Base-by-base conservation (phyloP, 2,329 filamentous ascomycete genomes). In the Aspergillus udagawae region DNA sequence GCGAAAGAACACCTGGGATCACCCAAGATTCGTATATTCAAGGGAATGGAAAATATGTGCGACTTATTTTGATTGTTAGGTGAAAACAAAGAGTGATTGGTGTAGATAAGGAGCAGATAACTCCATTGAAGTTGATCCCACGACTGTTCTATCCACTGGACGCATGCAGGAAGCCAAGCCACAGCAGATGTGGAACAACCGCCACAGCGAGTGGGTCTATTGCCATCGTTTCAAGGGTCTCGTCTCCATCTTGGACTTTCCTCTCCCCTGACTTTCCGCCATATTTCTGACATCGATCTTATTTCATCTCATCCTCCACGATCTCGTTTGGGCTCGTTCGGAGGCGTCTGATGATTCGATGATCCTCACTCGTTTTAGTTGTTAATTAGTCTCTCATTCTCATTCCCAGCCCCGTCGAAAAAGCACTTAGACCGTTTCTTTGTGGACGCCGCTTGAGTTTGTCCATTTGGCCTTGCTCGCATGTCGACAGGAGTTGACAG, bases 401-500 rank as follows among this genome's bases (percentile, higher is more conserved):
- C 52, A 52, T 28, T 45, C 23, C 51, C 53, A 57, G 52, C 54
- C 56, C 56, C 57, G 52, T 57, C 49, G 32, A 55, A 57, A 52
- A 27, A 52, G 38, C 8, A 32, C 38, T 29, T 47, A 55, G 45
- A 54, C 53, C 53, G 49, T 62, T 56, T 56, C 58, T 54, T 60
- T 58, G 57, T 57, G 59, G 59, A 61, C 63, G 63, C 59, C 62
- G 62, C 57, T 60, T 51, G 32, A 38, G 14, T 51, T 58, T 59
- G 35, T 51, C 53, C 54, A 53, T 57, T 57, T 62, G 44, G 53
- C 63, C 64, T 65, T 70, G 70, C 68, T 75, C 77, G 75, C 70
- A 84, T 84, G 82, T 84, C 82, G 75, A 81, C 80, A 75, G 77
- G 78, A 63, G 72, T 80, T 65, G 78, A 81, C 74, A 73, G 76